These are phyloP conservation scores for Antarctomyces pellizariae DNA, from an alignment of 495 filamentous ascomycete genomes.

Conservation along the genomic window DNA sequence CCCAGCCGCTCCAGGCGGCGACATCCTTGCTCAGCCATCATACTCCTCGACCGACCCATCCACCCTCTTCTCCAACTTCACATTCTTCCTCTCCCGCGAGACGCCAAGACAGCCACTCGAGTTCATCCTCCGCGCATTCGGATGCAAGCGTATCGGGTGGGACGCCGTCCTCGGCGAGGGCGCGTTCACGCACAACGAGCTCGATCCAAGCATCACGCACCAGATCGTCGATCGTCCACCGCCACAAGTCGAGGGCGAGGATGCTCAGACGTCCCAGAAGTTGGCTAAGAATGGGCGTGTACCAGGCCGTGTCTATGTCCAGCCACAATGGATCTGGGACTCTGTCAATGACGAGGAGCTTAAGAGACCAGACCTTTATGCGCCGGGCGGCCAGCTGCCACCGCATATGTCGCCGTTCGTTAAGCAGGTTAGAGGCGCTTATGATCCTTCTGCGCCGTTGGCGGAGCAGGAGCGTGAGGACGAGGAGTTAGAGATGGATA, in stretches of 20 bases:
- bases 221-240: slow-evolving; percentile 83
- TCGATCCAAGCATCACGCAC: slow-evolving; percentile 74
- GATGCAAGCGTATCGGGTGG: slow-evolving; percentile 92
- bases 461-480: slow-evolving; percentile 66
- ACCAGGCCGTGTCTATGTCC: slow-evolving; percentile 73
- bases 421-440: slow-evolving; percentile 56
- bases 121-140: slow-evolving; percentile 83
- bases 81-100: slow-evolving; percentile 83
- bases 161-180: slow-evolving; percentile 73
- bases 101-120: slow-evolving; percentile 77
- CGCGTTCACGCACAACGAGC: slow-evolving; percentile 72
- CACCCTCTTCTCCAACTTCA: slow-evolving; percentile 62
- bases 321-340: slow-evolving; percentile 98
- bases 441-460: slow-evolving; percentile 67
- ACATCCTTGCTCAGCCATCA: slow-evolving; percentile 66
- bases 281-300: slow-evolving; percentile 38
- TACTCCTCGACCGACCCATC: slow-evolving; percentile 28
- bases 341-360: slow-evolving; percentile 75
- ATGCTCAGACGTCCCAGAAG: slow-evolving; percentile 29
- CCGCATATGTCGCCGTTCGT: slow-evolving; percentile 95
- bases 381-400: slow-evolving; percentile 67
- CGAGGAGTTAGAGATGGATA: slow-evolving; percentile 38
- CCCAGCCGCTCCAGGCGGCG: slow-evolving; percentile 51
- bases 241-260: slow-evolving; percentile 35
- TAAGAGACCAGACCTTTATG: slow-evolving; percentile 70